Evolutionary conservation across 2,329 filamentous ascomycete genomes (phyloP).

Genomic region (Diaporthe caulivora): DNA sequence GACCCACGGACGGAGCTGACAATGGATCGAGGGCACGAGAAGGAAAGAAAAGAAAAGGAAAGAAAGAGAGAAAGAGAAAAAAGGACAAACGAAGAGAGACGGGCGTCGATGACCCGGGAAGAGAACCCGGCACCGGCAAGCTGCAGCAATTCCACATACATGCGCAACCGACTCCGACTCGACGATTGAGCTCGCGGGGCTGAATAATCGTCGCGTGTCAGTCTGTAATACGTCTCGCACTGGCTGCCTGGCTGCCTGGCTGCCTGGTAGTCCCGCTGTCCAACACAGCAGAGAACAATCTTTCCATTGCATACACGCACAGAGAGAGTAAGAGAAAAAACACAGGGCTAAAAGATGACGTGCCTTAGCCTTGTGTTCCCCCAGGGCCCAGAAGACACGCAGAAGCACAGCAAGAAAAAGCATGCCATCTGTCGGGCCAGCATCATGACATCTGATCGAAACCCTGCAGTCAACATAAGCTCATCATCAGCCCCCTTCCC

Average conservation of each 20-base stretch:
- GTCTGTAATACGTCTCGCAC: neutral
- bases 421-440: neutral
- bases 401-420: neutral
- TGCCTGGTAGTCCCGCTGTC: neutral
- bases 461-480: constrained; percentile 22
- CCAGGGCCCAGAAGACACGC: neutral
- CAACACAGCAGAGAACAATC: neutral
- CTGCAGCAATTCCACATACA: neutral
- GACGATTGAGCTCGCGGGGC: neutral
- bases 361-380: constrained; percentile 35
- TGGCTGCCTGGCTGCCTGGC: neutral
- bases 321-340: constrained; percentile 2
- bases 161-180: neutral
- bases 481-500: constrained; percentile 7
- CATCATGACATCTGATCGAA: constrained; percentile 20
- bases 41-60: neutral
- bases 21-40: neutral
- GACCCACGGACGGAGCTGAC: constrained; percentile 3
- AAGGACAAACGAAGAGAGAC: too few species aligned
- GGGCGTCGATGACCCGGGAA: neutral
- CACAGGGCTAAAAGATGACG: constrained; percentile 29
- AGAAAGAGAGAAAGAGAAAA: too few species aligned
- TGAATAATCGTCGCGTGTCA: neutral
- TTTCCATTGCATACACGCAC: neutral
- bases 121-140: neutral